Percentiles rank a stretch among this genome's conserved stretches.
These are phyloP conservation scores for Copromyces sp. DNA, from an alignment of 495 filamentous ascomycete genomes.

Conservation along the genomic window DNA sequence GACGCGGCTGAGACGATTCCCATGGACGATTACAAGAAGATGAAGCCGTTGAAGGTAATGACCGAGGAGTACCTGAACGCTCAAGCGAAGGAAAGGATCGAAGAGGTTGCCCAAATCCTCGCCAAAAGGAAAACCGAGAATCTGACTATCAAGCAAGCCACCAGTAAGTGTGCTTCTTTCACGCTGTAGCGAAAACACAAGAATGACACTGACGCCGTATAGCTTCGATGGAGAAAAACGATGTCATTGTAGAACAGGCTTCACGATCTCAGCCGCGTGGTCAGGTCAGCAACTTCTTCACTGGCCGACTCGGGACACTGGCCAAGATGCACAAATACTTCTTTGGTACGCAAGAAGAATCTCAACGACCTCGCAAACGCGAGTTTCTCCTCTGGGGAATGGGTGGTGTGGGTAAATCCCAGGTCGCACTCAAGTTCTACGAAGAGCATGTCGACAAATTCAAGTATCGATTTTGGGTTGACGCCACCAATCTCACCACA, in stretches of 20 bases:
- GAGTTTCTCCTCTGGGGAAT: slow-evolving; percentile 12
- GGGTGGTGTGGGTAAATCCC: slow-evolving; percentile 15
- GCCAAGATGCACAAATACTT: slow-evolving; percentile 3
- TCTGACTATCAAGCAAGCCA: too few relatives aligned
- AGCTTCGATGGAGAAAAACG: too few relatives aligned
- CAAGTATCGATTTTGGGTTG: too few relatives aligned
- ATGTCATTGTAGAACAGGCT: too few relatives aligned
- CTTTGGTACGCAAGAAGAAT: background rate
- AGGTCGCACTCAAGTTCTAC: slow-evolving; percentile 9
- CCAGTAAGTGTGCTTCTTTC: too few relatives aligned
- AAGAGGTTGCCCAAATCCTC: too few relatives aligned
- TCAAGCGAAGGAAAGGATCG: background rate
- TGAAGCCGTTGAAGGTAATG: slow-evolving; percentile 3
- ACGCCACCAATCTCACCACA: too few relatives aligned
- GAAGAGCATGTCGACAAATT: background rate
- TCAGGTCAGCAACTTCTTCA: slow-evolving; percentile 8
- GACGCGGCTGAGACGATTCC: slow-evolving; percentile 72
- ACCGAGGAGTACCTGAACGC: slow-evolving; percentile 5
- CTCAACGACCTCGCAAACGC: background rate
- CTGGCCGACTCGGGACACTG: slow-evolving; percentile 11
- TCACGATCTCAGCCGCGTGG: background rate
- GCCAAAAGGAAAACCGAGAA: too few relatives aligned
- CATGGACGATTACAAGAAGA: slow-evolving; percentile 8
- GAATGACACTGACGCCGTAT: too few relatives aligned
- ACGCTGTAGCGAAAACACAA: too few relatives aligned